Evolutionary conservation across 306 rosid species (phyloP).

Genomic region (Parietaria judaica): DNA sequence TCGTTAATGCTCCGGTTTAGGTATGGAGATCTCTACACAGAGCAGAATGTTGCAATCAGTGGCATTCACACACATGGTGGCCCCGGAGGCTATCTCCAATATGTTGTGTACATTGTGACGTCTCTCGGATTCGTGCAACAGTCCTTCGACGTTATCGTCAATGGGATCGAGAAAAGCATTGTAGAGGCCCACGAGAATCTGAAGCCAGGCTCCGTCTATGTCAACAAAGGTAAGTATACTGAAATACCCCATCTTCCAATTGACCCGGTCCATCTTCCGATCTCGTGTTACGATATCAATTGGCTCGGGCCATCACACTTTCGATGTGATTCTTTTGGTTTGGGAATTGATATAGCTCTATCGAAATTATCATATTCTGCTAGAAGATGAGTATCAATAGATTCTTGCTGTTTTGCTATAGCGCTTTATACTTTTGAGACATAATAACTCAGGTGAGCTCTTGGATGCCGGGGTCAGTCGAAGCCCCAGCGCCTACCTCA

Average conservation of each 20-base stretch:
- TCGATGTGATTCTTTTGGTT: too few relatives aligned
- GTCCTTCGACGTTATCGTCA: slow-evolving; percentile 56
- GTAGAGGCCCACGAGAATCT: slow-evolving; percentile 59
- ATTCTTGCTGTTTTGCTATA: background rate
- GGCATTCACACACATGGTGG: slow-evolving; percentile 73
- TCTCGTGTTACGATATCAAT: too few relatives aligned
- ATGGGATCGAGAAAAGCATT: slow-evolving; percentile 68
- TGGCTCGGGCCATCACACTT: too few relatives aligned
- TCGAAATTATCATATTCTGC: too few relatives aligned
- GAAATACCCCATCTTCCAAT: background rate
- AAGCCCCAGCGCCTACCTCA: slow-evolving; percentile 66
- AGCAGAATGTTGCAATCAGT: slow-evolving; percentile 63
- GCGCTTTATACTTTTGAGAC: background rate
- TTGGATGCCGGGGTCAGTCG: slow-evolving; percentile 61
- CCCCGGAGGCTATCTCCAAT: slow-evolving; percentile 75
- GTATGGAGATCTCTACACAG: slow-evolving; percentile 58
- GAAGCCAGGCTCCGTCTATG: slow-evolving; percentile 45
- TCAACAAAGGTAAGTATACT: slow-evolving; percentile 35
- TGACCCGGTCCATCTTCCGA: background rate
- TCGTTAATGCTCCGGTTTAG: slow-evolving; percentile 3
- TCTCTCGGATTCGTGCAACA: slow-evolving; percentile 69
- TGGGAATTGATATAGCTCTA: too few relatives aligned
- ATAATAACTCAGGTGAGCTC: slow-evolving; percentile 43
- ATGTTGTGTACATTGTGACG: slow-evolving; percentile 53
- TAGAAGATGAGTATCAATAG: too few relatives aligned